phyloP scores from a whole-genome alignment of 352 stramenopile genomes.

The Phytophthora pisi region DNA sequence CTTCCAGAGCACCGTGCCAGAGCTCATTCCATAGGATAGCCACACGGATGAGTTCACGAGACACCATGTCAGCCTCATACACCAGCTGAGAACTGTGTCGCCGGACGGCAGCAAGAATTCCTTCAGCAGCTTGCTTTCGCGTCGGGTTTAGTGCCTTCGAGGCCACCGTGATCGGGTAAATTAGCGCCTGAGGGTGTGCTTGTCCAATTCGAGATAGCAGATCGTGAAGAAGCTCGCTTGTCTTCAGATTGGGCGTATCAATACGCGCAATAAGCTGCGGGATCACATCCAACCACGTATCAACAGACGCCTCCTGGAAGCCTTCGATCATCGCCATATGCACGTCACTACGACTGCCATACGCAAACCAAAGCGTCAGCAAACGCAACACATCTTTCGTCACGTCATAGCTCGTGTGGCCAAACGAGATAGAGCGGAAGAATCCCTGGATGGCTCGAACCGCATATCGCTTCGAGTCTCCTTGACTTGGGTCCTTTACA shows the following conservation, averaged over 20 bases:
- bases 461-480: slow-evolving; percentile 81
- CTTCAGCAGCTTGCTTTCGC: slow-evolving; percentile 92
- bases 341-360: slow-evolving; percentile 94
- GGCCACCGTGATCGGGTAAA: slow-evolving; percentile 98
- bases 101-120: slow-evolving; percentile 95
- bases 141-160: slow-evolving; percentile 95
- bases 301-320: slow-evolving; percentile 95
- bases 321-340: slow-evolving; percentile 80
- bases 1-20: slow-evolving; percentile 98
- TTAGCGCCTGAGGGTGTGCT: slow-evolving; percentile 98
- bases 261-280: slow-evolving; percentile 97
- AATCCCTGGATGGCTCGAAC: slow-evolving; percentile 97
- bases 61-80: slow-evolving; percentile 96
- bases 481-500: slow-evolving; percentile 51
- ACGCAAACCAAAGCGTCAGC: slow-evolving; percentile 98
- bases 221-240: slow-evolving; percentile 82
- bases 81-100: slow-evolving; percentile 96
- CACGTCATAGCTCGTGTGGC: slow-evolving; percentile 92
- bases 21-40: slow-evolving; percentile 99
- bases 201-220: slow-evolving; percentile 93
- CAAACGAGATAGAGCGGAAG: slow-evolving; percentile 97
- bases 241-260: slow-evolving; percentile 79
- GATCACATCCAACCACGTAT: slow-evolving; percentile 99
- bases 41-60: slow-evolving; percentile 98
- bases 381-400: slow-evolving; percentile 98